Conservation (phyloP, 2,329 filamentous ascomycete species). For the Trichoderma sp. region DNA sequence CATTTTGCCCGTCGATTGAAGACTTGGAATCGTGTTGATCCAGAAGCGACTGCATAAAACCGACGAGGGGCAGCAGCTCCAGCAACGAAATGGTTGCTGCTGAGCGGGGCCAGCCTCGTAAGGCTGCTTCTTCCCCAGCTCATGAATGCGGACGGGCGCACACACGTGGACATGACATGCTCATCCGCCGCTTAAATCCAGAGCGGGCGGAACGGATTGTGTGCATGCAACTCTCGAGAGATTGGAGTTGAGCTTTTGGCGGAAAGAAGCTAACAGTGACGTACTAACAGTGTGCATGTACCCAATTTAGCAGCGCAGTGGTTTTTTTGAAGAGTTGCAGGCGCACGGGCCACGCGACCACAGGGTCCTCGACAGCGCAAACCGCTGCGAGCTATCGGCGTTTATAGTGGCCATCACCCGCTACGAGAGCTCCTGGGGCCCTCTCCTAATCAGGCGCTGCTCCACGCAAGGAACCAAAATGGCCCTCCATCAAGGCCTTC, state of each 20-base stretch:
- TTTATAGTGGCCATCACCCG: slow-evolving; percentile 3
- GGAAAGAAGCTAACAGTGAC: neutral
- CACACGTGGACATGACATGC: slow-evolving; percentile 41
- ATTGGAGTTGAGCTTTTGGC: neutral
- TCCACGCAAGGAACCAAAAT: slow-evolving; percentile 2
- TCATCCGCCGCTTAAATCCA: slow-evolving; percentile 30
- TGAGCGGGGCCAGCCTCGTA: slow-evolving; percentile 33
- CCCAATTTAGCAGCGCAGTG: neutral
- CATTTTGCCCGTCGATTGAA: slow-evolving; percentile 90
- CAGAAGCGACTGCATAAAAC: slow-evolving; percentile 76
- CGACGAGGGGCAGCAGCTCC: slow-evolving; percentile 44
- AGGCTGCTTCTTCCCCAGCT: slow-evolving; percentile 33
- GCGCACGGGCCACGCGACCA: slow-evolving; percentile 28
- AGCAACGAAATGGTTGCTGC: slow-evolving; percentile 29
- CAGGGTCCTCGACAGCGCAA: slow-evolving; percentile 9
- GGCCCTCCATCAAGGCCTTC: neutral
- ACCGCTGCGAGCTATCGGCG: slow-evolving; percentile 6
- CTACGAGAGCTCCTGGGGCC: slow-evolving; percentile 17
- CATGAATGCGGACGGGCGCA: slow-evolving; percentile 34
- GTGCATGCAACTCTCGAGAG: neutral
- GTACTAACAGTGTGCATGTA: neutral
- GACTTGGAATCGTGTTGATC: slow-evolving; percentile 80
- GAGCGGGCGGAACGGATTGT: slow-evolving; percentile 26
- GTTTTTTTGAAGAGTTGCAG: neutral
- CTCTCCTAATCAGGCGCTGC: slow-evolving; percentile 20